phyloP scores from a whole-genome alignment of 495 filamentous ascomycete species.

The Talaromyces proteolyticus region DNA sequence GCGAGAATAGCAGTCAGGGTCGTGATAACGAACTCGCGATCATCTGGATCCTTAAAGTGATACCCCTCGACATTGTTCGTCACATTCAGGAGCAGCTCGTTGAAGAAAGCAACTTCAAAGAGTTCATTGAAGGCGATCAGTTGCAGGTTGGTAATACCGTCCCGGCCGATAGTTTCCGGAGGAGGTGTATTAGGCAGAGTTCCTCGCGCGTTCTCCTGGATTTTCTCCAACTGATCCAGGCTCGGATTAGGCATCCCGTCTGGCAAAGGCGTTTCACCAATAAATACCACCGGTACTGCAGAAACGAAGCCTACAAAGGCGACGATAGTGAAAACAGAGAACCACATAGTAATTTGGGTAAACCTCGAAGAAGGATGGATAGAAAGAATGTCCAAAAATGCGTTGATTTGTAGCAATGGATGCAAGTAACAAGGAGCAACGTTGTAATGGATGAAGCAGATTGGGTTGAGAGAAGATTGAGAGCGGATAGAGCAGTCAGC shows the following conservation, averaged over 20 bases:
- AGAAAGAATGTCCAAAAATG: no score
- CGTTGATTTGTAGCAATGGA: no score
- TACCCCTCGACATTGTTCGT: constrained; percentile 50
- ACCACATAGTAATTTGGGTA: no score
- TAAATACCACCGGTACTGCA: no score
- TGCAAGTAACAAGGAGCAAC: no score
- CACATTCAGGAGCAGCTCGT: constrained; percentile 56
- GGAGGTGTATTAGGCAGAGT: constrained; percentile 52
- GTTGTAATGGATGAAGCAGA: no score
- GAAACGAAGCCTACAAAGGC: not conserved
- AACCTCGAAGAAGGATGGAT: no score
- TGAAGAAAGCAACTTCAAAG: constrained; percentile 62
- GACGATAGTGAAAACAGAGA: not conserved
- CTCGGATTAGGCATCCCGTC: constrained; percentile 54
- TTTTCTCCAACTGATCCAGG: constrained; percentile 33
- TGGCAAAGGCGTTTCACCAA: not conserved
- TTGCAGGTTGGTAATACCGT: constrained; percentile 46
- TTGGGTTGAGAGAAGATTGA: no score
- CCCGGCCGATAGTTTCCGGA: constrained; percentile 37
- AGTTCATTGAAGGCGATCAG: constrained; percentile 61
- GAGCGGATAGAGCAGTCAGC: no score
- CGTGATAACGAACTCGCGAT: no score
- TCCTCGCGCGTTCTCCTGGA: constrained; percentile 50
- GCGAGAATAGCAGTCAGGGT: no score
- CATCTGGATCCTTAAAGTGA: constrained; percentile 24